Evolutionary conservation across 176 grass and related monocot species (phyloP).

Genomic region (Hordeum marinum): DNA sequence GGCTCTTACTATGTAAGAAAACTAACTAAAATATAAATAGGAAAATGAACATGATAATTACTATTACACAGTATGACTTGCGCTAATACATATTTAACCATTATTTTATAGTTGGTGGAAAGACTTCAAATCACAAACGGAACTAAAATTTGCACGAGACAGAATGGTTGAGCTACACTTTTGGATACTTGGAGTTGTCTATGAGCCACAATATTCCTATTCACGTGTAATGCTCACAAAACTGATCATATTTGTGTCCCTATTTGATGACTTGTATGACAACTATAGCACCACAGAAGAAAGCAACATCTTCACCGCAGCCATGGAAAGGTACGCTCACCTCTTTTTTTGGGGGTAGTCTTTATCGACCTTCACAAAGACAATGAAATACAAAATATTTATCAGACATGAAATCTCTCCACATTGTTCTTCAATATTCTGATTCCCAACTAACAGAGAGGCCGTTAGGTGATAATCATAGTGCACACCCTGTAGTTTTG

Average conservation of each 20-base stretch:
- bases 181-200: conserved; percentile 28
- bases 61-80: background rate
- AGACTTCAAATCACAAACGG: background rate
- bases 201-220: conserved; percentile 32
- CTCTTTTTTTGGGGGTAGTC: background rate
- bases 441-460: too few relatives aligned
- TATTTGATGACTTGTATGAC: conserved; percentile 62
- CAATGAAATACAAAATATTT: background rate
- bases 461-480: too few relatives aligned
- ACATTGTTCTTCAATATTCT: too few relatives aligned
- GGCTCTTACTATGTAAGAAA: conserved; percentile 13
- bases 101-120: conserved; percentile 49
- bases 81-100: background rate
- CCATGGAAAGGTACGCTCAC: conserved; percentile 33
- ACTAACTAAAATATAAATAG: too few relatives aligned
- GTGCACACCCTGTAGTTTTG: too few relatives aligned
- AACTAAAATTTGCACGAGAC: conserved; percentile 25
- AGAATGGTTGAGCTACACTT: conserved; percentile 43
- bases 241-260: background rate
- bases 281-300: conserved; percentile 46
- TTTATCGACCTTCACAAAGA: background rate
- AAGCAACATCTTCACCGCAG: conserved; percentile 17
- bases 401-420: background rate
- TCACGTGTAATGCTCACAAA: conserved; percentile 35
- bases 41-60: background rate